Evolutionary conservation across 306 rosid genomes (phyloP).

Genomic region (Corylus avellana): DNA sequence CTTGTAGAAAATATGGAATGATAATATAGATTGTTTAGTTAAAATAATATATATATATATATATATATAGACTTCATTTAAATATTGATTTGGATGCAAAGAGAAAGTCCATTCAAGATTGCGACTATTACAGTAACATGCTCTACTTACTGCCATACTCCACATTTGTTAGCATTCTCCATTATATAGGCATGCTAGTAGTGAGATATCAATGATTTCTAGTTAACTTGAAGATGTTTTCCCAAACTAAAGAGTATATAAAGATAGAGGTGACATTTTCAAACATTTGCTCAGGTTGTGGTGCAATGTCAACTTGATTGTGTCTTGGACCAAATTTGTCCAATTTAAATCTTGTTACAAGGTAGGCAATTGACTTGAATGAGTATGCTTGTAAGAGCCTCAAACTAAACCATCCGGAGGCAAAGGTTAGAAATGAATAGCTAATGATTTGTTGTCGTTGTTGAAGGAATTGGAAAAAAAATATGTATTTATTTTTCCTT

Average conservation of each 20-base stretch:
- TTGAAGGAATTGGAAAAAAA: slow-evolving; percentile 61
- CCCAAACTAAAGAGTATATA: neutral
- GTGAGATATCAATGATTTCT: slow-evolving; percentile 72
- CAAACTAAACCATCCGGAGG: slow-evolving; percentile 67
- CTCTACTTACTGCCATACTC: slow-evolving; percentile 58
- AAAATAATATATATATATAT: slow-evolving; percentile 33
- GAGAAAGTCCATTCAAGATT: slow-evolving; percentile 33
- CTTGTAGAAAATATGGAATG: slow-evolving; percentile 63
- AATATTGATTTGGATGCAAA: slow-evolving; percentile 34
- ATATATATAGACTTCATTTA: slow-evolving; percentile 37
- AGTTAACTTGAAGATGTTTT: slow-evolving; percentile 27
- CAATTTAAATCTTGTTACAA: slow-evolving; percentile 74
- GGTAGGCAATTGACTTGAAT: slow-evolving; percentile 65
- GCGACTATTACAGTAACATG: slow-evolving; percentile 57
- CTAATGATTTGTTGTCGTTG: slow-evolving; percentile 61
- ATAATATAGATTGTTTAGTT: slow-evolving; percentile 68
- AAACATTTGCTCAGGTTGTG: slow-evolving; percentile 81
- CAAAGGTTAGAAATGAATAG: slow-evolving; percentile 86
- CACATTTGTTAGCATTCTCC: slow-evolving; percentile 50
- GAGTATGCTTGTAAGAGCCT: slow-evolving; percentile 59
- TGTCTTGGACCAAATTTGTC: slow-evolving; percentile 65
- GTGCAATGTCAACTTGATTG: slow-evolving; percentile 90
- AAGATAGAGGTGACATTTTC: slow-evolving; percentile 47
- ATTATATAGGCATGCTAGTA: slow-evolving; percentile 32
- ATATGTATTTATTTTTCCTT: slow-evolving; percentile 51